A percentile compares a stretch with the other conserved stretches of the same genome.
phyloP scores from a whole-genome alignment of 116 monocot species.

The Thalassia testudinum region DNA sequence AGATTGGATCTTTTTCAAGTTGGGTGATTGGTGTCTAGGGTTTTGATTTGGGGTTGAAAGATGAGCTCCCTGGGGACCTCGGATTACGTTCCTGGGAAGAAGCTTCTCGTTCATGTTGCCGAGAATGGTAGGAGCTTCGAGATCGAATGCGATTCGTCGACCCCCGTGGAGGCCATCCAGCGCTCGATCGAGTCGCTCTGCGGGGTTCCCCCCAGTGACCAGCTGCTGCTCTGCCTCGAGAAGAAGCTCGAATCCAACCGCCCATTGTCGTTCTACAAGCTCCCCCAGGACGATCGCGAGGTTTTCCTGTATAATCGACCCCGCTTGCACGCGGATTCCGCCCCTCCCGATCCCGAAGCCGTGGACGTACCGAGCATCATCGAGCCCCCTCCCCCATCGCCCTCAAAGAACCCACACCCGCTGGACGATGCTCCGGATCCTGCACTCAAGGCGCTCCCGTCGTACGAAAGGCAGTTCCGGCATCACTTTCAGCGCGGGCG shows the following conservation, averaged over 20 bases:
- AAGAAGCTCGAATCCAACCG: slow-evolving; percentile 50
- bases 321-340: slow-evolving; percentile 35
- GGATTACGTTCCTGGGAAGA: slow-evolving; percentile 49
- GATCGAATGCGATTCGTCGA: slow-evolving; percentile 73
- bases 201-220: slow-evolving; percentile 33
- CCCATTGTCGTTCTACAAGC: slow-evolving; percentile 53
- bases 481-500: slow-evolving; percentile 74
- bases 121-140: slow-evolving; percentile 91
- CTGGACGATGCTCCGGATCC: slow-evolving; percentile 70
- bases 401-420: slow-evolving; percentile 33
- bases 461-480: slow-evolving; percentile 72
- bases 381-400: slow-evolving; percentile 39
- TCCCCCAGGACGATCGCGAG: slow-evolving; percentile 71
- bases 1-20: too few relatives aligned
- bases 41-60: too few relatives aligned
- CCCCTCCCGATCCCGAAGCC: slow-evolving; percentile 36
- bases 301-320: slow-evolving; percentile 76
- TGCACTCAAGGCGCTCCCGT: slow-evolving; percentile 77
- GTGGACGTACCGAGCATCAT: slow-evolving; percentile 26
- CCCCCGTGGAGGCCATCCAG: slow-evolving; percentile 57
- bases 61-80: slow-evolving; percentile 9
- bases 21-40: too few relatives aligned
- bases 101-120: slow-evolving; percentile 62
- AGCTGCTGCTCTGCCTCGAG: slow-evolving; percentile 65
- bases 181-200: slow-evolving; percentile 40